A percentile compares a stretch with the other conserved stretches of the same genome.
Conservation (phyloP, 2,329 filamentous ascomycete species). For the Phialemoniopsis sp. region DNA sequence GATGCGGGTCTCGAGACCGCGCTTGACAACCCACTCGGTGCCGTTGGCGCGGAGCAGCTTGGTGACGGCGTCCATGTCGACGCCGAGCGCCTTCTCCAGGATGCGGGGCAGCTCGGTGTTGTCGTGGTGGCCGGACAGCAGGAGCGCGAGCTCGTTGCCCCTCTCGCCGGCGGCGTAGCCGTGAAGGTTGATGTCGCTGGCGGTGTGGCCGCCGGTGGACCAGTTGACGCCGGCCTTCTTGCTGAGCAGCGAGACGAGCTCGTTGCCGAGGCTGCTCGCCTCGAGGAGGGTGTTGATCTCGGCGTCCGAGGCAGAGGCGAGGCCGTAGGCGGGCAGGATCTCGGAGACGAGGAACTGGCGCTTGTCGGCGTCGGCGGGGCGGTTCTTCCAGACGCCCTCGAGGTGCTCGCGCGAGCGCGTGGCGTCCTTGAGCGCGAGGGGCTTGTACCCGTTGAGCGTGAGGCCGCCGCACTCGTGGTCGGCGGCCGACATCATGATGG, state of each 20-base stretch:
- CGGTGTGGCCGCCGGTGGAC: conserved; percentile 28
- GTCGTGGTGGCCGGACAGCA: conserved; percentile 20
- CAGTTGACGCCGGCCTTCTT: conserved; percentile 11
- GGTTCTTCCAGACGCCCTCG: conserved; percentile 6
- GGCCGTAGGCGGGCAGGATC: conserved; percentile 23
- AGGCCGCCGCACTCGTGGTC: conserved; percentile 35
- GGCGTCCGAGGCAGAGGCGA: conserved; percentile 20
- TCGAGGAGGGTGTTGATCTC: conserved; percentile 20
- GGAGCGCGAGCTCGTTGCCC: conserved; percentile 11
- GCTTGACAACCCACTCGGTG: conserved; percentile 1
- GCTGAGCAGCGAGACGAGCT: conserved; percentile 21
- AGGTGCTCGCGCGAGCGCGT: conserved; percentile 24
- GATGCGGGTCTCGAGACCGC: too few relatives aligned
- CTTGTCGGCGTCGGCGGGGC: conserved; percentile 18
- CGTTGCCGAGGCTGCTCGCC: conserved; percentile 16
- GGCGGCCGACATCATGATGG: conserved; percentile 30
- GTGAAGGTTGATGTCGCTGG: conserved; percentile 27
- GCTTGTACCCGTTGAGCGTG: conserved; percentile 30
- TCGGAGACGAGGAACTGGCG: conserved; percentile 18
- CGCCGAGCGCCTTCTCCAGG: conserved; percentile 17
- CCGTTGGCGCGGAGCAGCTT: conserved; percentile 12
- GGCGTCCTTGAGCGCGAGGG: conserved; percentile 27
- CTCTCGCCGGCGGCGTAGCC: conserved; percentile 20
- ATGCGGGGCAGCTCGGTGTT: conserved; percentile 23
- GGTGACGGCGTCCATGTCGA: conserved; percentile 19